These are phyloP conservation scores for Dendrocalamus sinicus DNA, from an alignment of 176 grass and related monocot genomes.

Conservation along the genomic window DNA sequence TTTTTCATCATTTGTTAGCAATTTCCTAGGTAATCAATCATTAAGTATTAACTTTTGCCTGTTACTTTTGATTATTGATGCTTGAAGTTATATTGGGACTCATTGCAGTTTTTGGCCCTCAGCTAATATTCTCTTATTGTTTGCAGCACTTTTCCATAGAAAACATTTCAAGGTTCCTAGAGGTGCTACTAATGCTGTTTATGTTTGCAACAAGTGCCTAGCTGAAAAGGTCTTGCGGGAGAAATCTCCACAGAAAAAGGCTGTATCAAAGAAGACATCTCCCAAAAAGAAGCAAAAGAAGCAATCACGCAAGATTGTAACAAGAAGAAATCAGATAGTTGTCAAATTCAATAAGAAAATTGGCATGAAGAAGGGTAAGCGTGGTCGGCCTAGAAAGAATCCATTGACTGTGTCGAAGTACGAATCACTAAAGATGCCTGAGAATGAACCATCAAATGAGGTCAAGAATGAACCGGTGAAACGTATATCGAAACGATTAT, in stretches of 20 bases:
- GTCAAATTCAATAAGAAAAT: constrained; percentile 61
- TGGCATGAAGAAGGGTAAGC: constrained; percentile 55
- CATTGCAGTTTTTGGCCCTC: constrained; percentile 17
- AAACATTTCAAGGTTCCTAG: constrained; percentile 91
- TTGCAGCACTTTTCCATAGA: constrained; percentile 88
- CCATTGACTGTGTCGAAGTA: constrained; percentile 29
- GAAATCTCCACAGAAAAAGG: constrained; percentile 52
- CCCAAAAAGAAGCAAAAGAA: constrained; percentile 56
- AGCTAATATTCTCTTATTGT: constrained; percentile 51
- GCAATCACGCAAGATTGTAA: constrained; percentile 42
- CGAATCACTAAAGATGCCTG: constrained; percentile 26
- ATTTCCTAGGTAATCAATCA: constrained; percentile 32
- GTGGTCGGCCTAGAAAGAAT: constrained; percentile 46
- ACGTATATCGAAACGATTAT: constrained; percentile 58
- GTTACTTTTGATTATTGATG: constrained; percentile 45
- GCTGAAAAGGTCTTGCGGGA: constrained; percentile 51
- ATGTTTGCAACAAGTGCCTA: constrained; percentile 85
- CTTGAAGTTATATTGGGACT: constrained; percentile 29
- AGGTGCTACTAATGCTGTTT: constrained; percentile 57
- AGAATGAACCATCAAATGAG: constrained; percentile 36
- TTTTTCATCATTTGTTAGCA: not conserved
- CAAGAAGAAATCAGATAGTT: constrained; percentile 57
- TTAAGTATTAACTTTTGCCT: not conserved
- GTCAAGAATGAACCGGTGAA: constrained; percentile 43
- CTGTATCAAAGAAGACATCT: constrained; percentile 50